Percentiles rank a stretch among this genome's conserved stretches.
Evolutionary conservation across 73 alveolate genomes (phyloP).

Genomic region (Paramecium sonneborni): DNA sequence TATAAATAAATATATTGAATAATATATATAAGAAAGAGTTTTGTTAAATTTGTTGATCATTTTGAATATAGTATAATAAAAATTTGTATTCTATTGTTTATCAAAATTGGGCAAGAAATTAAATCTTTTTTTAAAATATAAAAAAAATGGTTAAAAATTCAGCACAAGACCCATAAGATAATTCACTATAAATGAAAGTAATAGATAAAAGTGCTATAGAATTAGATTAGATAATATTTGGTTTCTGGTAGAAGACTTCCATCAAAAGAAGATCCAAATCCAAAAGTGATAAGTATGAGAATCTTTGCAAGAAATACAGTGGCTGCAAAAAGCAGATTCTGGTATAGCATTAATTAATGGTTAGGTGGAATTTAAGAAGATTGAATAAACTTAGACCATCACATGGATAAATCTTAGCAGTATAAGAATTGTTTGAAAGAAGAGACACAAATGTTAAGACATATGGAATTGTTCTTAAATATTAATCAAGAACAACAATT

Average conservation of each 20-base stretch:
- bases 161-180: slow-evolving; percentile 48
- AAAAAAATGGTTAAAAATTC: slow-evolving; percentile 52
- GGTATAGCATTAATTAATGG: slow-evolving; percentile 73
- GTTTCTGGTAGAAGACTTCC: slow-evolving; percentile 89
- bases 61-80: neutral
- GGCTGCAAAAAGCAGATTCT: slow-evolving; percentile 90
- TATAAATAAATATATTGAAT: neutral
- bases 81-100: slow-evolving; percentile 9
- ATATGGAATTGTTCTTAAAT: slow-evolving; percentile 91
- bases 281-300: slow-evolving; percentile 88
- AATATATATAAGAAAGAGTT: neutral
- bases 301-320: slow-evolving; percentile 88
- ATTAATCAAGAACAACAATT: slow-evolving; percentile 89
- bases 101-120: neutral
- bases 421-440: slow-evolving; percentile 83
- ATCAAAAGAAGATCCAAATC: slow-evolving; percentile 81
- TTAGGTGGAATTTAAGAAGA: slow-evolving; percentile 78
- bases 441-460: slow-evolving; percentile 80
- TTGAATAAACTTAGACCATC: slow-evolving; percentile 84
- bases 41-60: neutral
- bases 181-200: slow-evolving; percentile 42
- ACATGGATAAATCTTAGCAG: slow-evolving; percentile 89
- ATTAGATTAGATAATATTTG: slow-evolving; percentile 81
- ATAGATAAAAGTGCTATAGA: neutral
- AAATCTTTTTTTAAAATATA: slow-evolving; percentile 52